A percentile compares a stretch with the other conserved stretches of the same genome.
phyloP scores from a whole-genome alignment of 208 protist species.

The Porcisia hertigi region DNA sequence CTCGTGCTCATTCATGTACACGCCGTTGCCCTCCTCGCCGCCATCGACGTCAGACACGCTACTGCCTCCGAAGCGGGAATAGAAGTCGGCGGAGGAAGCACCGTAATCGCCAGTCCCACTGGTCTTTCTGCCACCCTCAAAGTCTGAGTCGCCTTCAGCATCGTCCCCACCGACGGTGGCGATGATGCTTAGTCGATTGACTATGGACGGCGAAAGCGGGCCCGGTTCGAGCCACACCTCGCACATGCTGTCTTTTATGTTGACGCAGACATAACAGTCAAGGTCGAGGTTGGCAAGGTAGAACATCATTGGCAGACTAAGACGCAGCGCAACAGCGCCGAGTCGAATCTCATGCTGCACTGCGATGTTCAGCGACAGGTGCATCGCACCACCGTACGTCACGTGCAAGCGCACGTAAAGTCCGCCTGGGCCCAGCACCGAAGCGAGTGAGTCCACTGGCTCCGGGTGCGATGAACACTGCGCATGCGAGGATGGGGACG shows the following conservation, averaged over 20 bases:
- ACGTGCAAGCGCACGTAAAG: conserved; percentile 77
- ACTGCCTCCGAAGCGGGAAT: conserved; percentile 33
- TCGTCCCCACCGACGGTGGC: conserved; percentile 54
- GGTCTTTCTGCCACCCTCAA: background rate
- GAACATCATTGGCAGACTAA: conserved; percentile 67
- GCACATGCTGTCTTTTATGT: conserved; percentile 56
- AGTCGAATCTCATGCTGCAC: conserved; percentile 60
- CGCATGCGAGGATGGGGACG: background rate
- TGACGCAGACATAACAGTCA: conserved; percentile 78
- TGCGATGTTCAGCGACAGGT: conserved; percentile 45
- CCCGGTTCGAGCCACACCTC: conserved; percentile 76
- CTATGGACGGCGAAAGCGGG: conserved; percentile 55
- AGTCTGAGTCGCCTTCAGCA: conserved; percentile 14
- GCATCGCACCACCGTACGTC: conserved; percentile 81
- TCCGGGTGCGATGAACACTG: conserved; percentile 22
- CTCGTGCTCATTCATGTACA: conserved; percentile 71
- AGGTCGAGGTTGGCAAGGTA: conserved; percentile 70
- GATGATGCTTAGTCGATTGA: conserved; percentile 67
- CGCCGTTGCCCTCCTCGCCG: conserved; percentile 24
- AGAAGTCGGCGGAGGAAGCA: conserved; percentile 29
- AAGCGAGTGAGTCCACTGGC: conserved; percentile 37
- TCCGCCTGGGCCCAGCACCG: conserved; percentile 53
- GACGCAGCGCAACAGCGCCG: conserved; percentile 43
- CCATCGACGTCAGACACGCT: conserved; percentile 28
- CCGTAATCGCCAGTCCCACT: conserved; percentile 21